Evolutionary conservation across 2,329 filamentous ascomycete species (phyloP).

Genomic region (Epichloe elymi): DNA sequence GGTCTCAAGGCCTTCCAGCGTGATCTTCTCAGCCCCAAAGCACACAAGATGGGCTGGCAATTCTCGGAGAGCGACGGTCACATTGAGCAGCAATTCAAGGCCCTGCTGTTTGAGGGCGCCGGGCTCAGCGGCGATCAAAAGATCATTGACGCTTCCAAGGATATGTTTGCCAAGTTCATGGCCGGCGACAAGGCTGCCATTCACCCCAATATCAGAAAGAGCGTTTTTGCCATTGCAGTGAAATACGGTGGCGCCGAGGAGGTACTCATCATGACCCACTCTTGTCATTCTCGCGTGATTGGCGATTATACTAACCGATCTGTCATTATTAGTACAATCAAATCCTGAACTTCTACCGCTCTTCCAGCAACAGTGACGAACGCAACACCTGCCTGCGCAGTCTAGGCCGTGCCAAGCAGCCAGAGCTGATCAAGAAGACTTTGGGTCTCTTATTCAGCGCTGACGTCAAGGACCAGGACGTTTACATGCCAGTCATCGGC

Average conservation of each 20-base stretch:
- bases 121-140: conserved; percentile 68
- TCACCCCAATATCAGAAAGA: conserved; percentile 80
- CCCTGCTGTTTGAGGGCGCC: conserved; percentile 73
- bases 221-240: conserved; percentile 74
- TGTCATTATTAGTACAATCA: conserved; percentile 49
- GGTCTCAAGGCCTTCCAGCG: conserved; percentile 75
- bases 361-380: conserved; percentile 60
- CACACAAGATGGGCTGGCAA: conserved; percentile 78
- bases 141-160: conserved; percentile 67
- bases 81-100: conserved; percentile 89
- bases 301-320: background rate
- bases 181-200: conserved; percentile 68
- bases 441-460: conserved; percentile 61
- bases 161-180: conserved; percentile 81
- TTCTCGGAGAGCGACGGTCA: conserved; percentile 79
- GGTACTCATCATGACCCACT: conserved; percentile 27
- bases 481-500: conserved; percentile 76
- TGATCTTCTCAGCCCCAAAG: conserved; percentile 62
- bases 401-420: conserved; percentile 65
- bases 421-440: conserved; percentile 69
- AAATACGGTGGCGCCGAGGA: conserved; percentile 77
- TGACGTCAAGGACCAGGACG: conserved; percentile 86
- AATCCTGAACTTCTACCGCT: conserved; percentile 62
- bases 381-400: conserved; percentile 81
- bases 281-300: background rate